Percentiles rank a stretch among this genome's conserved stretches.
Evolutionary conservation across 2,329 filamentous ascomycete species (phyloP).

Genomic region (Colletotrichum tropicale): DNA sequence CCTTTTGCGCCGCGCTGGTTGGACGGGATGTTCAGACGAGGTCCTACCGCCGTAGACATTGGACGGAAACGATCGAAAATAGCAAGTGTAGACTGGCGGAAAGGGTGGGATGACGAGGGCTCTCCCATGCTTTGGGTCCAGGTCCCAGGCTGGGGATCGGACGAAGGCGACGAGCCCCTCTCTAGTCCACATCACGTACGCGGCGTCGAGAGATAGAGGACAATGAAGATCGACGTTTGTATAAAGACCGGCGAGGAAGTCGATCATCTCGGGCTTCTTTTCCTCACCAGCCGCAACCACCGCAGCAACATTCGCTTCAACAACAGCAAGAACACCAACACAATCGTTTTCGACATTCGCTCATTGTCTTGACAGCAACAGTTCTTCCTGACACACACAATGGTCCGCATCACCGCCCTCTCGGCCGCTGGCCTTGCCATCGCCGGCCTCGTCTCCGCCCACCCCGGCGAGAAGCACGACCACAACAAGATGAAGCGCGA

Average conservation of each 20-base stretch:
- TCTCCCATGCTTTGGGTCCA: not conserved
- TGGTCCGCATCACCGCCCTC: constrained; percentile 2
- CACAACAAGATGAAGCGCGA: constrained; percentile 34
- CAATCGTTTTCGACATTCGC: not conserved
- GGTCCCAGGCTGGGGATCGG: not conserved
- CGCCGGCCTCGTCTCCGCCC: constrained; percentile 29
- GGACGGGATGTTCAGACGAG: not conserved
- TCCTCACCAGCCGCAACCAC: not conserved
- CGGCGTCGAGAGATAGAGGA: not conserved
- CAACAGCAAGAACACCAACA: not conserved
- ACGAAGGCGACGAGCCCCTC: not conserved
- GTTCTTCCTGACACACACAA: not conserved
- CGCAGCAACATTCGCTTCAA: constrained; percentile 1
- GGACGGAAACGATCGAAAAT: not conserved
- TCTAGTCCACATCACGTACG: constrained; percentile 2
- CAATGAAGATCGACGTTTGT: not conserved
- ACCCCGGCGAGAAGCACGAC: constrained; percentile 35
- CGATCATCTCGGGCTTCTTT: not conserved
- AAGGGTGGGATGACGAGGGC: not conserved
- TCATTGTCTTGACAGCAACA: not conserved
- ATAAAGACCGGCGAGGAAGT: not conserved
- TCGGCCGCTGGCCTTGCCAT: constrained; percentile 20
- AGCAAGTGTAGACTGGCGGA: not conserved
- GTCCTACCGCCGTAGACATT: not conserved
- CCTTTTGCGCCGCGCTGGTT: constrained; percentile 13